Evolutionary conservation across 345 rosid genomes (phyloP), one percentile per base, ranked within the genome.

Genomic region (Abelmoschus esculentus): DNA sequence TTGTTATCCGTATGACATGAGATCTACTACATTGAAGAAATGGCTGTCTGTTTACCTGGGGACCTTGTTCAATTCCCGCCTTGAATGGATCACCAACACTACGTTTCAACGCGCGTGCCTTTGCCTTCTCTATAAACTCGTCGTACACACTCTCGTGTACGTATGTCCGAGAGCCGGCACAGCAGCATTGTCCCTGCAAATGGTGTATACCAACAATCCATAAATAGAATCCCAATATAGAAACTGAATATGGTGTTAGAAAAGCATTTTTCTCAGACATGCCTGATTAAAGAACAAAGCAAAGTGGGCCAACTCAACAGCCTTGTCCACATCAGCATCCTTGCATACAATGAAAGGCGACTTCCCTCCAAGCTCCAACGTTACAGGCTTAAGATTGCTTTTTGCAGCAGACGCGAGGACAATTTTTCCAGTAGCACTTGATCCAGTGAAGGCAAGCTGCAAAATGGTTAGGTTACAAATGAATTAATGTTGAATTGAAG

Each of bases 361-460:
- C 81, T 88, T 88, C 42, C 93, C 93, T 69, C 93, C 93, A n/a
- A 88, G 90, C 81, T 88, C 93, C 74, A 88, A 68, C 44, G 89
- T 88, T 22, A 84, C 93, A 9, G 89, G 73, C 79, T 88, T 88
- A 65, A 88, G 90, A 76, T 88, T 88, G 87, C 87, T 86, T 70
- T 65, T 84, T 50, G 93, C 83, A 3, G 90, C 86, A 64, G 86
- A 72, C 71, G 77, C 80, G 6, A 84, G 89, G 17, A 88, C 76
- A 62, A 75, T 26, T 70, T 84, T 80, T 31, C 90, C 90, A 0
- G 87, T 86, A 2, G 5, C 61, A 14, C 89, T 83, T 66, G 93
- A 88, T 68, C 93, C 93, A 13, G 93, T 88, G 80, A 88, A 88
- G 62, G 93, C 86, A 58, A 88, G 77, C 93, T 88, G 84, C 67